These are phyloP conservation scores for Astrocystis sublimbata DNA, from an alignment of 495 filamentous ascomycete species.

Conservation along the genomic window DNA sequence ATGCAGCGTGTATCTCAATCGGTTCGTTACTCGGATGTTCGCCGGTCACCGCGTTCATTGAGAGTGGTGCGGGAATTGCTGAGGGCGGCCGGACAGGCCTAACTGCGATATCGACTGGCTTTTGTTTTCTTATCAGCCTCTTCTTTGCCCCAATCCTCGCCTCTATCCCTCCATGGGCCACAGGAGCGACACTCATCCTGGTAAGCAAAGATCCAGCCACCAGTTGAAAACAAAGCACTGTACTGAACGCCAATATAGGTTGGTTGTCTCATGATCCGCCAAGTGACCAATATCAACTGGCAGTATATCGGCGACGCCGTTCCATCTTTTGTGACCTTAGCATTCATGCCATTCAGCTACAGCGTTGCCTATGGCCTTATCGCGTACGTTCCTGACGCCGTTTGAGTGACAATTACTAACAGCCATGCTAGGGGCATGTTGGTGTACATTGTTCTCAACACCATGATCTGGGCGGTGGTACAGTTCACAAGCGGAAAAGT, in stretches of 20 bases:
- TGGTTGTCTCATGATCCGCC: slow-evolving; percentile 58
- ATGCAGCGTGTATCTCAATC: slow-evolving; percentile 75
- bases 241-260: slow-evolving; percentile 38
- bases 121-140: slow-evolving; percentile 75
- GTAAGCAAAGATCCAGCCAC: slow-evolving; percentile 42
- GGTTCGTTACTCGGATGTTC: slow-evolving; percentile 73
- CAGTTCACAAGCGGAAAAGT: slow-evolving; percentile 60
- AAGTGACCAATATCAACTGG: slow-evolving; percentile 57
- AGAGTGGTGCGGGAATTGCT: slow-evolving; percentile 79
- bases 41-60: slow-evolving; percentile 79
- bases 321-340: slow-evolving; percentile 77
- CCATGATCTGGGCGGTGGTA: slow-evolving; percentile 55
- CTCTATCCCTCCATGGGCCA: slow-evolving; percentile 82
- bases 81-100: slow-evolving; percentile 80
- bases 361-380: slow-evolving; percentile 79
- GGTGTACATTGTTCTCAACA: slow-evolving; percentile 70
- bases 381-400: slow-evolving; percentile 47
- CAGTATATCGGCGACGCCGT: slow-evolving; percentile 66
- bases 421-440: slow-evolving; percentile 60
- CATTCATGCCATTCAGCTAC: slow-evolving; percentile 80
- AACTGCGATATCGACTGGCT: slow-evolving; percentile 69
- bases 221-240: not conserved
- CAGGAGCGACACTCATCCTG: slow-evolving; percentile 75
- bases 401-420: not conserved
- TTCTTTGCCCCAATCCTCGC: slow-evolving; percentile 86